These are phyloP conservation scores for Fusarium luffae DNA, from an alignment of 2,329 filamentous ascomycete species.

Conservation along the genomic window DNA sequence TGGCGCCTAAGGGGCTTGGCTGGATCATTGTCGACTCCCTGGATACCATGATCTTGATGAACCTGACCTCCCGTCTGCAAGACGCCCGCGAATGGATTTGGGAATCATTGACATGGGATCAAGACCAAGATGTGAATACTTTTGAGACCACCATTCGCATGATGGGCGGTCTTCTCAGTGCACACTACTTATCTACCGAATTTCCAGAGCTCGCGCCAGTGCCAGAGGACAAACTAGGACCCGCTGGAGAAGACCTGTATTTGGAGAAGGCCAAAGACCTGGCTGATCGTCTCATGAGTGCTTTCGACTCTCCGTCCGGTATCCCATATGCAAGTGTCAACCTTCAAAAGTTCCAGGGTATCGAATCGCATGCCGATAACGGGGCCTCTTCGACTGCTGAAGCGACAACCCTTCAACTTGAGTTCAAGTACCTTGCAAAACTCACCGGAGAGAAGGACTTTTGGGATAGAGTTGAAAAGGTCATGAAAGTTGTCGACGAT, in stretches of 20 bases:
- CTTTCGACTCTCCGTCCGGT: conserved; percentile 88
- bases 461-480: conserved; percentile 91
- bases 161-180: conserved; percentile 91
- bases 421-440: conserved; percentile 97
- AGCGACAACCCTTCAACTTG: conserved; percentile 89
- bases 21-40: conserved; percentile 98
- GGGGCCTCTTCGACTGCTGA: conserved; percentile 96
- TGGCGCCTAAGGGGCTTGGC: conserved; percentile 89
- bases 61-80: conserved; percentile 84
- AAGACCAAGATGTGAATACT: conserved; percentile 94
- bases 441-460: conserved; percentile 92
- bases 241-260: conserved; percentile 87
- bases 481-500: conserved; percentile 90
- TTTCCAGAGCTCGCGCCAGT: conserved; percentile 84
- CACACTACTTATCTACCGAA: conserved; percentile 90
- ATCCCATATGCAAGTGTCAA: conserved; percentile 93
- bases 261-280: conserved; percentile 95
- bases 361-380: conserved; percentile 83
- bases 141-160: conserved; percentile 99
- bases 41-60: conserved; percentile 99
- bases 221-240: conserved; percentile 75
- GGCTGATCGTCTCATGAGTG: conserved; percentile 85
- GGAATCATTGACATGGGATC: conserved; percentile 83
- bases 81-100: conserved; percentile 92
- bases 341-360: conserved; percentile 78